These are phyloP conservation scores for Acer yangbiense DNA, from an alignment of 345 rosid species.

Conservation along the genomic window DNA sequence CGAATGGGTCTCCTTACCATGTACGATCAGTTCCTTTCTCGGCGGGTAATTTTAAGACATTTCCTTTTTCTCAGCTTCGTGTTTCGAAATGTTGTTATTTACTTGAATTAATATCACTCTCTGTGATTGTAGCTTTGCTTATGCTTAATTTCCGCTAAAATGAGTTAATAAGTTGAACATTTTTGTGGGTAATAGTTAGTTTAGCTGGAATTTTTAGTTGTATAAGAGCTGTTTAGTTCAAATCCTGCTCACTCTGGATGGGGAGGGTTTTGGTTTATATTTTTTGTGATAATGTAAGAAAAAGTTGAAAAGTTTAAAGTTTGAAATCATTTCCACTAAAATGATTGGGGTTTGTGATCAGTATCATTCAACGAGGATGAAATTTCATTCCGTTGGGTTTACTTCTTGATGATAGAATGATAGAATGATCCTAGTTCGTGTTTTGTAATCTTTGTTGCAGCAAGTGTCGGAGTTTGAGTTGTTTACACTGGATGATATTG, in stretches of 20 bases:
- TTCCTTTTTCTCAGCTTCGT: background rate
- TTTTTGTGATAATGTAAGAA: background rate
- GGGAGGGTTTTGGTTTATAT: background rate
- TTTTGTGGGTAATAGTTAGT: background rate
- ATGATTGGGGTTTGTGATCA: background rate
- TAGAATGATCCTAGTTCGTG: background rate
- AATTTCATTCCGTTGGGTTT: background rate
- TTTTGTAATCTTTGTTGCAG: slow-evolving; percentile 40
- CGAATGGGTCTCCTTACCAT: slow-evolving; percentile 89
- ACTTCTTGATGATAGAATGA: background rate
- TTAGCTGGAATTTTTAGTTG: too few relatives aligned
- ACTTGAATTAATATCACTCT: background rate
- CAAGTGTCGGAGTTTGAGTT: slow-evolving; percentile 94
- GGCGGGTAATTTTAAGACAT: slow-evolving; percentile 52
- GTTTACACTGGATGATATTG: slow-evolving; percentile 90
- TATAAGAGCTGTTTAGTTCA: background rate
- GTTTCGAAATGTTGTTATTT: background rate
- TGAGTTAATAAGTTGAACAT: background rate
- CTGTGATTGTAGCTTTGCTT: background rate
- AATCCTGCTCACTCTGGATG: background rate
- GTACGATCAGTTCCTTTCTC: slow-evolving; percentile 90
- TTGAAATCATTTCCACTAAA: background rate
- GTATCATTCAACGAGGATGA: background rate
- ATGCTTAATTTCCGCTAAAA: background rate
- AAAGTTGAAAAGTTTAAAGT: background rate